Conservation (phyloP, 305 asterid species). For the Petunia hybrid region DNA sequence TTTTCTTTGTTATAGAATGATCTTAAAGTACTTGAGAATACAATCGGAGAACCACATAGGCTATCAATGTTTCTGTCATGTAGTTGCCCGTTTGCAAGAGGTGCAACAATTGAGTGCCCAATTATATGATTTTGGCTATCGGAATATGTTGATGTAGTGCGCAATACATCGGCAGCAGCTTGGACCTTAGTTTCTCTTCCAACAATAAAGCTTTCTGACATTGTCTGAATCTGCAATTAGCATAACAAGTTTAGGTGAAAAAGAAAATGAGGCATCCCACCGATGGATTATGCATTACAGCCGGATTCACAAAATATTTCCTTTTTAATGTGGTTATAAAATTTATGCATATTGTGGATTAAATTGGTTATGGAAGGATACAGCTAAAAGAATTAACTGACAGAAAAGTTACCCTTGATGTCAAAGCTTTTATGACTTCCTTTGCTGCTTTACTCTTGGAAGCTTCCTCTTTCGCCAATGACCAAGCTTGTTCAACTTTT, state of each 20-base stretch:
- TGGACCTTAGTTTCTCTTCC: slow-evolving; percentile 37
- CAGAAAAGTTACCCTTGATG: slow-evolving; percentile 49
- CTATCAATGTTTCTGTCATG: slow-evolving; percentile 42
- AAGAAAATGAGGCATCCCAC: background rate
- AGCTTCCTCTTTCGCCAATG: slow-evolving; percentile 61
- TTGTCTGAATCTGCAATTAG: slow-evolving; percentile 45
- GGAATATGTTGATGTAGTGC: slow-evolving; percentile 29
- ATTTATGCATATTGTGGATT: background rate
- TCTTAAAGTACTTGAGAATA: slow-evolving; percentile 44
- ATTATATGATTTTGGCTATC: slow-evolving; percentile 29
- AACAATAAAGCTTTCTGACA: slow-evolving; percentile 43
- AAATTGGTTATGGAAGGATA: background rate
- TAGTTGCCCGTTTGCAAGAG: slow-evolving; percentile 14
- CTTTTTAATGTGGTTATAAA: background rate
- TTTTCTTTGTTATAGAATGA: slow-evolving; percentile 37
- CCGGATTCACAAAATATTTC: background rate
- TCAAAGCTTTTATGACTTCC: slow-evolving; percentile 54
- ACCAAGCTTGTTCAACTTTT: slow-evolving; percentile 54
- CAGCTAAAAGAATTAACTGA: slow-evolving; percentile 17
- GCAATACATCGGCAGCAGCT: slow-evolving; percentile 34
- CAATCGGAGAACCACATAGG: slow-evolving; percentile 47
- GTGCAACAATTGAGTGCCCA: slow-evolving; percentile 30
- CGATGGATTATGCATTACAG: background rate
- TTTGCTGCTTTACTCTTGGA: slow-evolving; percentile 56
- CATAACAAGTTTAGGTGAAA: background rate